Evolutionary conservation across 2,329 filamentous ascomycete genomes (phyloP), one percentile per base, ranked within the genome.

Genomic region (Fusarium fujikuroi): DNA sequence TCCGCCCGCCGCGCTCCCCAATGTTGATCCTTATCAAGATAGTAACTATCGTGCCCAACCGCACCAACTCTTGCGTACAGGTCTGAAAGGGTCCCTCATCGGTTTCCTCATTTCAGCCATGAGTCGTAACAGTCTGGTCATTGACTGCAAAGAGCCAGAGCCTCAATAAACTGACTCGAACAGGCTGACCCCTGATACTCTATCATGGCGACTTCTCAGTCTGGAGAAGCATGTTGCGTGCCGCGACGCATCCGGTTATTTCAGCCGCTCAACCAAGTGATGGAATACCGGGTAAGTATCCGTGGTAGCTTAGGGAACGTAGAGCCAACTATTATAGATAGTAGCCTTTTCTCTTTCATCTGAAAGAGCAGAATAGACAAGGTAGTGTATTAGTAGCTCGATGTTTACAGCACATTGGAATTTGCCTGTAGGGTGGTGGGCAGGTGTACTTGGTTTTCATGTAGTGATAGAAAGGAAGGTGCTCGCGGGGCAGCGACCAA

Each of bases 21-120:
- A 63, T 40, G 34, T 58, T 75, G 60, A 74, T 75, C 61, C 59
- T 63, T 66, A 74, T 75, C 63, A 63, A 70, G 57, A 62, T 56
- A 50, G 47, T 50, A 23, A 32, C 59, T 72, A 61, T 75, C 44
- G 57, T 65, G 66, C 64, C 63, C 49, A 46, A 58, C 63, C 21
- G 63, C 66, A 66, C 69, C 56, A 70, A 49, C 47, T 67, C 36
- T 56, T 58, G 23, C 44, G 43, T 49, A 32, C 25, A 23, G 18
- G 37, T 44, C 18, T 42, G 39, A 19, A 39, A 60, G 39, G 50
- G 60, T 66, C 63, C 62, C 52, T 72, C 67, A 58, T 63, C 70
- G 23, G 37, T 37, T 47, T 37, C 44, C 52, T 40, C 25, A 60
- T 66, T 74, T 75, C 19, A 68, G 65, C 64, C 63, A 67, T 54